These are phyloP conservation scores for Tremellales sp. DNA, from an alignment of 1,284 basidiomycete species.

Conservation along the genomic window DNA sequence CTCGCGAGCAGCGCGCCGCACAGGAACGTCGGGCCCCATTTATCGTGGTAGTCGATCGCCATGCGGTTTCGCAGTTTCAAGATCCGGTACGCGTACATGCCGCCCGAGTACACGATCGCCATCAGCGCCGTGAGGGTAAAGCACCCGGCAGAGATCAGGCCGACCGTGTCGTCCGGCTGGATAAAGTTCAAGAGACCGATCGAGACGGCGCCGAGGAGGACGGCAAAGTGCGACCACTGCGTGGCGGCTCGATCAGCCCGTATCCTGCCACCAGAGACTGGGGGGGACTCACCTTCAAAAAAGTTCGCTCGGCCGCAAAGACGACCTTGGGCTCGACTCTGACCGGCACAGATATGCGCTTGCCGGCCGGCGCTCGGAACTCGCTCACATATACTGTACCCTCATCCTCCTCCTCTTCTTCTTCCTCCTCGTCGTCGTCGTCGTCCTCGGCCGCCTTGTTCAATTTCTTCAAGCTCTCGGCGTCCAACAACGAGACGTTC, in stretches of 20 bases:
- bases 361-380: slow-evolving; percentile 79
- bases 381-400: slow-evolving; percentile 58
- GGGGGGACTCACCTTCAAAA: slow-evolving; percentile 51
- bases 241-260: slow-evolving; percentile 23
- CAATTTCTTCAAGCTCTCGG: slow-evolving; percentile 46
- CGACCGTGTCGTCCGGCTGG: slow-evolving; percentile 66
- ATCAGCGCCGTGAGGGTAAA: slow-evolving; percentile 89
- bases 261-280: slow-evolving; percentile 1
- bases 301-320: slow-evolving; percentile 78
- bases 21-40: slow-evolving; percentile 75
- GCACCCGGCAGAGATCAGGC: slow-evolving; percentile 75
- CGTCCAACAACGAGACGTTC: slow-evolving; percentile 49
- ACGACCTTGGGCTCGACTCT: slow-evolving; percentile 92
- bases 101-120: slow-evolving; percentile 81
- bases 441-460: slow-evolving; percentile 56
- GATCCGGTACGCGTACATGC: slow-evolving; percentile 84
- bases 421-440: slow-evolving; percentile 43
- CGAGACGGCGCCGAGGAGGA: slow-evolving; percentile 83
- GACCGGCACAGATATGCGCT: slow-evolving; percentile 86
- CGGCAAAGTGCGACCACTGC: slow-evolving; percentile 84
- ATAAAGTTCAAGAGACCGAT: slow-evolving; percentile 88
- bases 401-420: slow-evolving; percentile 36
- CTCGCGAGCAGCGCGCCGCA: slow-evolving; percentile 68
- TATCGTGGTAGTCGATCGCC: slow-evolving; percentile 77
- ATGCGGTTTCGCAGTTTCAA: slow-evolving; percentile 66